Conservation (phyloP, 148 eudicot species). For the Diospyros kaki region DNA sequence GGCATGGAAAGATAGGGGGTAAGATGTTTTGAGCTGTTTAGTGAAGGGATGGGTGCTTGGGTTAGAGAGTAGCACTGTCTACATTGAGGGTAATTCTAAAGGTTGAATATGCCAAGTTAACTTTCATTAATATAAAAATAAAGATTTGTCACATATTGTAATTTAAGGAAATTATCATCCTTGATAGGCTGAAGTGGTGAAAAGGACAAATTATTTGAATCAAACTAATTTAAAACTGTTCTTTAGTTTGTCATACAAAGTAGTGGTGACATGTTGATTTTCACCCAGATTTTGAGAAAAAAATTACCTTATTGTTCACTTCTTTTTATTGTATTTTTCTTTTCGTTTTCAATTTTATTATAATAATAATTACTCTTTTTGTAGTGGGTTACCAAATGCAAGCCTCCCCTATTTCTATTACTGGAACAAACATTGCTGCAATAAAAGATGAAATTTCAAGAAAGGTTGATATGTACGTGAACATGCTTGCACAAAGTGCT, state of each 20-base stretch:
- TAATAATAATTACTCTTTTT: neutral
- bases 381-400: constrained; percentile 44
- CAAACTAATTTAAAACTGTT: neutral
- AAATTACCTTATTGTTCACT: neutral
- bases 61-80: too few species aligned
- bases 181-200: too few species aligned
- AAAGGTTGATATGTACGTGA: constrained; percentile 29
- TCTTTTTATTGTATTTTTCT: neutral
- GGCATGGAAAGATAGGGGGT: too few species aligned
- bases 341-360: neutral
- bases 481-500: constrained; percentile 31
- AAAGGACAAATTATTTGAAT: neutral
- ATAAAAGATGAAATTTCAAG: constrained; percentile 35
- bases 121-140: too few species aligned
- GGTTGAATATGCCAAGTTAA: too few species aligned
- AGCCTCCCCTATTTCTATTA: constrained; percentile 22
- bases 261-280: neutral
- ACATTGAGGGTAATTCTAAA: too few species aligned
- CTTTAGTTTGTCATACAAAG: neutral
- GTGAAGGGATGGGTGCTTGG: too few species aligned
- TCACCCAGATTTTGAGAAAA: neutral
- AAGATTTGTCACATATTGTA: too few species aligned
- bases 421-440: constrained; percentile 27
- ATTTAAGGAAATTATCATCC: too few species aligned
- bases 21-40: too few species aligned